A percentile compares a stretch with the other conserved stretches of the same genome.
Conservation (phyloP, 768 basidiomycete genomes). For the Inosperma sp. region DNA sequence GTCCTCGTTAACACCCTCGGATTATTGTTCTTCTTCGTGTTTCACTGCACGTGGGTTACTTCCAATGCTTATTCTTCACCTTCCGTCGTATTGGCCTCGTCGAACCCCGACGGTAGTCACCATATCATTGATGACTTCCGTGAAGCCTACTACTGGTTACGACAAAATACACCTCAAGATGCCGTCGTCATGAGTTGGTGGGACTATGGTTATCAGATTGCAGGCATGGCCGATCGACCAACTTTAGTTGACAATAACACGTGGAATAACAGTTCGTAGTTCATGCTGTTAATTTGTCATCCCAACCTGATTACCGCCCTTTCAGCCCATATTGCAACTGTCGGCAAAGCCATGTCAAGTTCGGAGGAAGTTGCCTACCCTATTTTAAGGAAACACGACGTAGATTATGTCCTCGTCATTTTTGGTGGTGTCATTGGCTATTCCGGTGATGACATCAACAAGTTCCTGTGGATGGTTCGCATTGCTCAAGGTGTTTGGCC, state of each 20-base stretch:
- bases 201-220: slow-evolving; percentile 99
- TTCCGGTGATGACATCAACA: slow-evolving; percentile 99
- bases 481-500: slow-evolving; percentile 97
- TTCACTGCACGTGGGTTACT: slow-evolving; percentile 97
- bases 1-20: slow-evolving; percentile 71
- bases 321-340: slow-evolving; percentile 93
- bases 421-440: slow-evolving; percentile 96
- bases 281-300: background rate
- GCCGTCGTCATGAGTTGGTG: slow-evolving; percentile 99
- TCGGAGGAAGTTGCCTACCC: slow-evolving; percentile 95
- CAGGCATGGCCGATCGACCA: slow-evolving; percentile 95
- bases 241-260: slow-evolving; percentile 99
- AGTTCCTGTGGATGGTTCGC: slow-evolving; percentile 98
- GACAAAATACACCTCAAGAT: slow-evolving; percentile 89
- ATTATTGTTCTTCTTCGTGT: slow-evolving; percentile 85
- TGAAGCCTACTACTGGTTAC: slow-evolving; percentile 98
- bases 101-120: slow-evolving; percentile 75
- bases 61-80: slow-evolving; percentile 95
- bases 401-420: slow-evolving; percentile 95
- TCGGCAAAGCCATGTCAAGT: slow-evolving; percentile 97
- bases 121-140: slow-evolving; percentile 99
- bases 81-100: slow-evolving; percentile 88
- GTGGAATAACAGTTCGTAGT: slow-evolving; percentile 90
- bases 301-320: slow-evolving; percentile 10
- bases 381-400: slow-evolving; percentile 94